Evolutionary conservation across 306 rosid species (phyloP).

Genomic region (Casuarina cunninghamiana): DNA sequence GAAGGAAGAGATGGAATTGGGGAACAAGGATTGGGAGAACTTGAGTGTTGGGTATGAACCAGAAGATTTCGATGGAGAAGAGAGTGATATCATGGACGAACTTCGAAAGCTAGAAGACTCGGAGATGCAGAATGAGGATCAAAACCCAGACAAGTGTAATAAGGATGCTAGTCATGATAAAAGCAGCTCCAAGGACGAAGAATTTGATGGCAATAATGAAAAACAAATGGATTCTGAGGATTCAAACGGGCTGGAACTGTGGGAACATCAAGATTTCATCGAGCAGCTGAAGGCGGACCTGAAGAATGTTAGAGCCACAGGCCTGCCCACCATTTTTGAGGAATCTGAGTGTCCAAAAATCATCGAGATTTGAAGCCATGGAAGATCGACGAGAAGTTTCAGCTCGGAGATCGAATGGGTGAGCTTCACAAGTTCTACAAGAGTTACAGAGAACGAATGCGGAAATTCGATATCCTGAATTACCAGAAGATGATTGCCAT

Average conservation of each 20-base stretch:
- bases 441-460: slow-evolving; percentile 86
- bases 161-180: background rate
- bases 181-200: slow-evolving; percentile 19
- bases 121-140: slow-evolving; percentile 7
- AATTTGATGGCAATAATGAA: slow-evolving; percentile 17
- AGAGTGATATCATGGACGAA: slow-evolving; percentile 48
- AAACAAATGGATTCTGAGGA: slow-evolving; percentile 41
- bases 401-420: slow-evolving; percentile 45
- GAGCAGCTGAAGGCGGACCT: slow-evolving; percentile 88
- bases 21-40: slow-evolving; percentile 20
- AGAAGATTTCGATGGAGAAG: slow-evolving; percentile 60
- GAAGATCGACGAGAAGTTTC: slow-evolving; percentile 84
- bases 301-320: slow-evolving; percentile 79
- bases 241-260: slow-evolving; percentile 62
- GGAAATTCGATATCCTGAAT: slow-evolving; percentile 90
- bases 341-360: slow-evolving; percentile 84
- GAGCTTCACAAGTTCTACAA: slow-evolving; percentile 82
- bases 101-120: slow-evolving; percentile 40
- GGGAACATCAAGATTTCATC: slow-evolving; percentile 95
- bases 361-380: slow-evolving; percentile 87
- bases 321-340: slow-evolving; percentile 85
- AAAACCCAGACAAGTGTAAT: background rate
- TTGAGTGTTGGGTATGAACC: slow-evolving; percentile 51
- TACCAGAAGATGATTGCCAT: slow-evolving; percentile 95
- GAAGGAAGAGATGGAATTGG: slow-evolving; percentile 39